Conservation (phyloP, 2,329 filamentous ascomycete genomes). For the Aspergillus pseudoterreus region DNA sequence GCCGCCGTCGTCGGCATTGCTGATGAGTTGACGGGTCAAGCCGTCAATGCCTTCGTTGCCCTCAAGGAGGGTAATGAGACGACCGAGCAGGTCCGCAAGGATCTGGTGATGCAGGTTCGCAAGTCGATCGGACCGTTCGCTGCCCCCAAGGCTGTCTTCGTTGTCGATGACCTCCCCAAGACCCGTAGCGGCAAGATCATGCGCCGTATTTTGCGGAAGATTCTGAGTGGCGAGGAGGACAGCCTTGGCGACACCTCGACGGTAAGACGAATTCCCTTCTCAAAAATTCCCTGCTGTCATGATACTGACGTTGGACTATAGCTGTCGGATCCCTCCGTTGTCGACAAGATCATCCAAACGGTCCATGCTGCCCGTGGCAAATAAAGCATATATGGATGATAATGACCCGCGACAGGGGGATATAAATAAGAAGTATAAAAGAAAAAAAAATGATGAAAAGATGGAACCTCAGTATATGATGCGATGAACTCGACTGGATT, state of each 20-base stretch:
- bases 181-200: constrained; percentile 98
- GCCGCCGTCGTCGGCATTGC: constrained; percentile 89
- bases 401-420: constrained; percentile 5
- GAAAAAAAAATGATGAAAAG: constrained; percentile 3
- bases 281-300: not conserved
- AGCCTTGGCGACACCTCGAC: constrained; percentile 91
- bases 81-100: constrained; percentile 80
- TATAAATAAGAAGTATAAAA: constrained; percentile 2
- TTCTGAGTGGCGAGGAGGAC: constrained; percentile 93
- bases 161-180: constrained; percentile 93
- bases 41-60: constrained; percentile 93
- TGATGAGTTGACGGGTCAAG: constrained; percentile 94
- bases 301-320: constrained; percentile 33
- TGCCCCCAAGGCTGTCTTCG: constrained; percentile 86
- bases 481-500: not conserved
- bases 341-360: constrained; percentile 80
- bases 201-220: constrained; percentile 95
- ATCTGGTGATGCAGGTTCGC: constrained; percentile 88
- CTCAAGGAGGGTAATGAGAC: constrained; percentile 80
- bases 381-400: constrained; percentile 17
- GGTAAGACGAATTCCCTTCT: constrained; percentile 49
- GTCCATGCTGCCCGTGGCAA: constrained; percentile 58
- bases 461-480: not conserved
- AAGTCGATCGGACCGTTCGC: constrained; percentile 98
- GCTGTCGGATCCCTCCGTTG: constrained; percentile 85